Evolutionary conservation across 163 green algal genomes (phyloP).

Genomic region (Coccomyxa subellipsoidea): DNA sequence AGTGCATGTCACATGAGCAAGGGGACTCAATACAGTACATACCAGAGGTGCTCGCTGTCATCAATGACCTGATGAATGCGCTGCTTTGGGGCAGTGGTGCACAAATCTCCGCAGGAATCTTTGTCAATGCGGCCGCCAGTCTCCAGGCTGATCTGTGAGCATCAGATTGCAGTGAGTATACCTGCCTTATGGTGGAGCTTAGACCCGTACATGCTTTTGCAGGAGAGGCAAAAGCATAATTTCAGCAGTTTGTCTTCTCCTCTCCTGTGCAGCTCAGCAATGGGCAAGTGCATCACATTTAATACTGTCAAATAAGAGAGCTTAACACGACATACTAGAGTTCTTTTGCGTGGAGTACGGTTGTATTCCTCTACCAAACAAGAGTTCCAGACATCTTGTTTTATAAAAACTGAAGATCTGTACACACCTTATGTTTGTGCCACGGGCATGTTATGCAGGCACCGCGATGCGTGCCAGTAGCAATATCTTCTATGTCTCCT

Average conservation of each 20-base stretch:
- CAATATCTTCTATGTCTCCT: constrained; percentile 39
- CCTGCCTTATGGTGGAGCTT: too few species aligned
- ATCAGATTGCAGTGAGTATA: not conserved
- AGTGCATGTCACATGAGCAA: too few species aligned
- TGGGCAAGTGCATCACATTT: not conserved
- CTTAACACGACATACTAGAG: too few species aligned
- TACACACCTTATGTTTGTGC: constrained; percentile 57
- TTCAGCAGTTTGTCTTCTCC: too few species aligned
- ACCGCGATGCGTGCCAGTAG: not conserved
- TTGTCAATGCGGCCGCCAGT: not conserved
- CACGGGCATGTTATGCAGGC: constrained; percentile 62
- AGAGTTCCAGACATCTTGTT: not conserved
- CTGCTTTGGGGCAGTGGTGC: not conserved
- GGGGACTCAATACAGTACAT: too few species aligned
- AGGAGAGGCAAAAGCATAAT: too few species aligned
- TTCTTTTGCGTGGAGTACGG: too few species aligned
- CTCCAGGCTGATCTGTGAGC: constrained; percentile 8
- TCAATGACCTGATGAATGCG: constrained; percentile 1
- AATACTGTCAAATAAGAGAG: not conserved
- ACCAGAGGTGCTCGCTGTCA: constrained; percentile 1
- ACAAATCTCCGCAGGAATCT: not conserved
- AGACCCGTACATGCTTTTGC: too few species aligned
- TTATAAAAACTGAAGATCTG: not conserved
- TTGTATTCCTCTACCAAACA: too few species aligned
- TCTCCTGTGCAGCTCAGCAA: too few species aligned